Conservation (phyloP, 1,284 basidiomycete species). For the Rhizoctonia solani region DNA sequence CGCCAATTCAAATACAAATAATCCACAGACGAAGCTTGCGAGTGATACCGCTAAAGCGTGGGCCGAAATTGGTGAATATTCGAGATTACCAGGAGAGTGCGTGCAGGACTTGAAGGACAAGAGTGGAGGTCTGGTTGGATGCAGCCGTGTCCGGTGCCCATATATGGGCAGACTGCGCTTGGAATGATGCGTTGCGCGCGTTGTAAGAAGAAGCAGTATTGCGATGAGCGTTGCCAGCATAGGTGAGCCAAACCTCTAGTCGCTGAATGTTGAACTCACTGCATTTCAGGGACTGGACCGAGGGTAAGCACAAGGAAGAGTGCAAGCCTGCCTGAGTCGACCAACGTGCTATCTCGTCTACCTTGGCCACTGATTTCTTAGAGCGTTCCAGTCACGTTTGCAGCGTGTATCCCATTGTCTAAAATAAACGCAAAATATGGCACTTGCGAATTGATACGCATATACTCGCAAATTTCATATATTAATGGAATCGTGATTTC, state of each 20-base stretch:
- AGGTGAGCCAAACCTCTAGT: no score
- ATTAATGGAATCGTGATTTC: not conserved
- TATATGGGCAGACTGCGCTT: constrained; percentile 25
- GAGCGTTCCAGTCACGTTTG: no score
- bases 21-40: constrained; percentile 17
- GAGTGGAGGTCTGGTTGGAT: constrained; percentile 27
- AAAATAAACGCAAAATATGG: no score
- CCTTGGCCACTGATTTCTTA: not conserved
- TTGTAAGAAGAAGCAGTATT: constrained; percentile 31
- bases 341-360: not conserved
- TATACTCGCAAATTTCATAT: not conserved
- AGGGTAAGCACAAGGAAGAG: constrained; percentile 32
- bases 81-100: constrained; percentile 20
- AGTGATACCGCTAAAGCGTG: constrained; percentile 20
- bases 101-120: constrained; percentile 25
- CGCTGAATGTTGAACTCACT: not conserved
- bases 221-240: constrained; percentile 29
- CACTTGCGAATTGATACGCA: no score
- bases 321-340: constrained; percentile 6
- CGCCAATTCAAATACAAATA: not conserved
- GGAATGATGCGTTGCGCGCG: constrained; percentile 33
- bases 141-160: constrained; percentile 28
- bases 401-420: no score
- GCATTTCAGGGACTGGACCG: constrained; percentile 24
- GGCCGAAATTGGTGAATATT: constrained; percentile 14